A percentile compares a stretch with the other conserved stretches of the same genome.
Evolutionary conservation across 2,329 filamentous ascomycete genomes (phyloP).

Genomic region (Didymella keratinophila): DNA sequence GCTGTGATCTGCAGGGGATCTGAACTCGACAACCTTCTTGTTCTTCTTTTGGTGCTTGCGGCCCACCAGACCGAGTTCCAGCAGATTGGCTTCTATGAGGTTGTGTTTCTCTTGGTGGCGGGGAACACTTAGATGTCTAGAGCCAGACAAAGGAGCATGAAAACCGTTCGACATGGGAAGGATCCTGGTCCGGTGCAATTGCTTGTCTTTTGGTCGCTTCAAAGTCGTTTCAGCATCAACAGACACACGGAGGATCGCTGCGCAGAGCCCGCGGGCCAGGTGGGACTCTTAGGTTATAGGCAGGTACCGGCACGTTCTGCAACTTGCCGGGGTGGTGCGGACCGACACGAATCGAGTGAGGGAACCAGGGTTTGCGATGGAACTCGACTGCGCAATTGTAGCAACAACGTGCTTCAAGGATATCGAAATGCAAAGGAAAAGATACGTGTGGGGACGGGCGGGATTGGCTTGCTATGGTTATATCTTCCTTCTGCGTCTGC

Average conservation of each 20-base stretch:
- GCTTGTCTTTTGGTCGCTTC: constrained; percentile 49
- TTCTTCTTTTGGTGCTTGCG: constrained; percentile 32
- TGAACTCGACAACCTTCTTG: constrained; percentile 48
- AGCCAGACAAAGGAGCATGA: constrained; percentile 44
- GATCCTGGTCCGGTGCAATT: constrained; percentile 34
- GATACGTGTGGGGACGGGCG: constrained; percentile 21
- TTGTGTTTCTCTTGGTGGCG: constrained; percentile 31
- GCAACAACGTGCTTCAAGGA: constrained; percentile 17
- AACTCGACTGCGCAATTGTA: constrained; percentile 21
- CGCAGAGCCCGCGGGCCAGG: constrained; percentile 34
- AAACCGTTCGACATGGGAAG: constrained; percentile 50
- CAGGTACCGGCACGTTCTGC: constrained; percentile 38
- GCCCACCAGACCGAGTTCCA: constrained; percentile 45
- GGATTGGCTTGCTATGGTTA: constrained; percentile 25
- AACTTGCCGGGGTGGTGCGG: constrained; percentile 30
- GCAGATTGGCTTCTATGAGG: constrained; percentile 46
- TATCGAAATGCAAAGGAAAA: constrained; percentile 22
- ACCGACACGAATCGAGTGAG: constrained; percentile 34
- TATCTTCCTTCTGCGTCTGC: constrained; percentile 24
- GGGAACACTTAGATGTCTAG: constrained; percentile 32
- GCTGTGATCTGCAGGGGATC: constrained; percentile 37
- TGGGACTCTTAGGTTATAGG: constrained; percentile 38
- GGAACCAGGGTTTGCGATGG: constrained; percentile 28
- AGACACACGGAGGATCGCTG: constrained; percentile 38
- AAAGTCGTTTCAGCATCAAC: constrained; percentile 52